Conservation (phyloP, 2,329 filamentous ascomycete genomes). For the Aspergillus hortae region DNA sequence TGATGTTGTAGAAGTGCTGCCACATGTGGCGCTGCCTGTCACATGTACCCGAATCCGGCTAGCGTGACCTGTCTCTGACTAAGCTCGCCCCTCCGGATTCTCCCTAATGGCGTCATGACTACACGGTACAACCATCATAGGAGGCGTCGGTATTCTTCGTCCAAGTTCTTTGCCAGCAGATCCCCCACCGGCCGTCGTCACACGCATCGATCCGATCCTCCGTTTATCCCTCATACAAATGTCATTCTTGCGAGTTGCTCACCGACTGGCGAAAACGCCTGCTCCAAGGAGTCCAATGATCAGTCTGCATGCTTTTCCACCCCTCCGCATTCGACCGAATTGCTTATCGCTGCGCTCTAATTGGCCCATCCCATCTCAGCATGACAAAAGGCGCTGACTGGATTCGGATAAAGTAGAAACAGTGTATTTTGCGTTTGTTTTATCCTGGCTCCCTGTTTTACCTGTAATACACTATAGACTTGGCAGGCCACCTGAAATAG, state of each 20-base stretch:
- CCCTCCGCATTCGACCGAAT: conserved; percentile 9
- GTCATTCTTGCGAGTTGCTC: too few species aligned
- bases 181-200: too few species aligned
- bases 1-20: too few species aligned
- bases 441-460: background rate
- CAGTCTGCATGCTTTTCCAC: background rate
- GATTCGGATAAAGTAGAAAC: conserved; percentile 7
- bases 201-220: too few species aligned
- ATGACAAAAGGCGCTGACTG: conserved; percentile 35
- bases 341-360: conserved; percentile 26
- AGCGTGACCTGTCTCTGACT: background rate
- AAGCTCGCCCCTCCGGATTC: background rate
- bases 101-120: background rate
- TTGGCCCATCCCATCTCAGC: conserved; percentile 17
- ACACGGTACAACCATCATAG: background rate
- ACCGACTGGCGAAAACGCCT: too few species aligned
- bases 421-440: background rate
- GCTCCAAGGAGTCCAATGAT: too few species aligned
- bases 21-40: too few species aligned
- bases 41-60: background rate
- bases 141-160: too few species aligned
- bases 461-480: background rate
- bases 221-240: too few species aligned
- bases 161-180: too few species aligned
- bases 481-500: too few species aligned